Evolutionary conservation across 2,329 filamentous ascomycete genomes (phyloP).

Genomic region (Fonsecaea multimorphosa): DNA sequence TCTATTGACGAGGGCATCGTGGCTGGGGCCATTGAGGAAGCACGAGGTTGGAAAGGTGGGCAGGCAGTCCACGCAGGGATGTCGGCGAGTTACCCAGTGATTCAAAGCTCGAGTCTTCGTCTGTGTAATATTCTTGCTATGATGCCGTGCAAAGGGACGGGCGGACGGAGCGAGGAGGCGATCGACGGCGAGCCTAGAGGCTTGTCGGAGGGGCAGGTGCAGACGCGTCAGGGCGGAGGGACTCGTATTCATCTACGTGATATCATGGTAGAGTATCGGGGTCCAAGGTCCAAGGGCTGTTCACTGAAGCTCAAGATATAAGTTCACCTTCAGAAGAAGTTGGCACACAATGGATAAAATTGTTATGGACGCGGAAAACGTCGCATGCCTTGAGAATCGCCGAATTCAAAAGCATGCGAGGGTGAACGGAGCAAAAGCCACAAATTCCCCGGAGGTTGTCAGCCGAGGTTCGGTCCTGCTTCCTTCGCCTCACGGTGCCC

Average conservation of each 20-base stretch:
- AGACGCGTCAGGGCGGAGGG: conserved; percentile 5
- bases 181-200: conserved; percentile 24
- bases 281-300: not conserved
- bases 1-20: conserved; percentile 37
- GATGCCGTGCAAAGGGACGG: conserved; percentile 6
- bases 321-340: not conserved
- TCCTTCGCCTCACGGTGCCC: not conserved
- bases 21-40: conserved; percentile 34
- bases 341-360: not conserved
- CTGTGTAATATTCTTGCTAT: not conserved
- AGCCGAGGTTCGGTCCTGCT: conserved; percentile 18
- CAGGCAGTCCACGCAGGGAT: not conserved
- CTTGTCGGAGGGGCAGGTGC: conserved; percentile 23
- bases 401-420: conserved; percentile 11
- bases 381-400: conserved; percentile 9
- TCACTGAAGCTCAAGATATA: not conserved
- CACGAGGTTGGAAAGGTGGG: not conserved
- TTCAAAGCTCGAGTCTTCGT: not conserved
- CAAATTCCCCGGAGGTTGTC: not conserved
- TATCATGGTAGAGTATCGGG: conserved; percentile 11
- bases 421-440: not conserved
- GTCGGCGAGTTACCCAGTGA: not conserved
- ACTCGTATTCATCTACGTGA: conserved; percentile 15
- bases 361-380: conserved; percentile 3
- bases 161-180: conserved; percentile 22